Base-by-base conservation (phyloP, 1,139 yeast genomes). In the Candida buenavistaensis region DNA sequence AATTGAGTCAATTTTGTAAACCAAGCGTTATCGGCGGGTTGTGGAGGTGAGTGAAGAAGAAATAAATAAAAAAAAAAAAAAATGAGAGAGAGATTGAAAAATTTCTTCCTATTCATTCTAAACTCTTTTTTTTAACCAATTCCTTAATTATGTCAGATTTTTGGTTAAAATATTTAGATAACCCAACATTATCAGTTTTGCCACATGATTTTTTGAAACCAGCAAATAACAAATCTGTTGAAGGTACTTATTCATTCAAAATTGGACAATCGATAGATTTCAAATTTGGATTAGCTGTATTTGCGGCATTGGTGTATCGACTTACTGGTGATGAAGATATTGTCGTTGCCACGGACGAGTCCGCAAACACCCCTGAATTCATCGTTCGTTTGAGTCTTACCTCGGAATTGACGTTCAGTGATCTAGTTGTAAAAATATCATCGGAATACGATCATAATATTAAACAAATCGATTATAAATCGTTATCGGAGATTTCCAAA, bases 291-390 rank as follows among this genome's bases (percentile, higher is more conserved):
- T 69, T 88, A 39, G 68, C 95, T n/a, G 77, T 77, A 1, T 86
- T 82, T 64, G 78, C 83, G 17, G 78, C 83, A 2, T 68, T 92
- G 38, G 72, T 87, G 25, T 82, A 76, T 59, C 75, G 97, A 54
- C 68, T 87, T 37, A 84, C 97, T 4, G 97, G 97, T 17, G 97
- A 92, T 54, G 97, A 89, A 45, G 97, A 92, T 52, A 80, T 92
- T 36, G 82, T 85, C n/a, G 64, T 92, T 43, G 88, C 95, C 17
- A 78, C 94, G 1, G 80, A 80, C 40, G 59, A 70, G 11, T 55
- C 61, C 28, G 59, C 65, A 15, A 51, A 55, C 7, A 53, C 54
- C 19, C 56, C 59, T 41, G 81, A 67, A 44, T 78, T 79, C 45
- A 79, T 86, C 17, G 57, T 87, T 28, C 71, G 96, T 51, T 64